Conservation (phyloP, 23 red algal genomes). For the Gracilaria domingensis region DNA sequence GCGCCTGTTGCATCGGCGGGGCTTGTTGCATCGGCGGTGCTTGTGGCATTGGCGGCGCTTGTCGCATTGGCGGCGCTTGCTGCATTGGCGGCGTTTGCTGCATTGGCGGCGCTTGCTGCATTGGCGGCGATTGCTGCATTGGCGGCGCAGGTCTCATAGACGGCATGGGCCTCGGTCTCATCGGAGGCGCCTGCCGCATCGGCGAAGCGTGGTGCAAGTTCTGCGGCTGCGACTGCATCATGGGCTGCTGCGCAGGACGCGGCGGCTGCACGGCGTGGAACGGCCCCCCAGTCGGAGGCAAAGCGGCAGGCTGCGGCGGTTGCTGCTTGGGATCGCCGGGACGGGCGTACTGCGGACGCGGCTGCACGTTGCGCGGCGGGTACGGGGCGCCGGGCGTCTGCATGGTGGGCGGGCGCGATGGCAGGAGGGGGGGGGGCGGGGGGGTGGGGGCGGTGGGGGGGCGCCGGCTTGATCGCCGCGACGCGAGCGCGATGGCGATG, state of each 20-base stretch:
- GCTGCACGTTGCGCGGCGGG: slow-evolving; percentile 24
- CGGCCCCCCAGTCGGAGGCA: not conserved
- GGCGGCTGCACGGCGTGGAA: not conserved
- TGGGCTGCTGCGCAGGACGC: not conserved
- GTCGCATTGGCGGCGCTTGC: not conserved
- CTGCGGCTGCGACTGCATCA: not conserved
- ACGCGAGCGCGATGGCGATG: not conserved
- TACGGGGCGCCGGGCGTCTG: slow-evolving; percentile 21
- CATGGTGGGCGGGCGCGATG: not conserved
- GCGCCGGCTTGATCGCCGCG: slow-evolving; percentile 12
- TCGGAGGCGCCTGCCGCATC: slow-evolving; percentile 1
- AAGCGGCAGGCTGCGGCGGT: not conserved
- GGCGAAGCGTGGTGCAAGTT: not conserved
- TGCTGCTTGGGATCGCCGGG: slow-evolving; percentile 2
- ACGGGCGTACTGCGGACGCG: slow-evolving; percentile 1
- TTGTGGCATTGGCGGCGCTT: slow-evolving; percentile 1
- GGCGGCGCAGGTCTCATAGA: too few species aligned
- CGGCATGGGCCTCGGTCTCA: too few species aligned
- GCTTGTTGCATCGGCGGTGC: not conserved
- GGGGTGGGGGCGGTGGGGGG: not conserved
- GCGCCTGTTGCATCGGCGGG: not conserved
- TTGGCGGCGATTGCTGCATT: not conserved
- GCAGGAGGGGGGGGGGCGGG: not conserved
- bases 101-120: slow-evolving; percentile 28
- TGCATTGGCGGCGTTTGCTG: not conserved